These are phyloP conservation scores for Actinomortierella ambigua DNA, from an alignment of 371 early-diverging fungal genomes.

Conservation along the genomic window DNA sequence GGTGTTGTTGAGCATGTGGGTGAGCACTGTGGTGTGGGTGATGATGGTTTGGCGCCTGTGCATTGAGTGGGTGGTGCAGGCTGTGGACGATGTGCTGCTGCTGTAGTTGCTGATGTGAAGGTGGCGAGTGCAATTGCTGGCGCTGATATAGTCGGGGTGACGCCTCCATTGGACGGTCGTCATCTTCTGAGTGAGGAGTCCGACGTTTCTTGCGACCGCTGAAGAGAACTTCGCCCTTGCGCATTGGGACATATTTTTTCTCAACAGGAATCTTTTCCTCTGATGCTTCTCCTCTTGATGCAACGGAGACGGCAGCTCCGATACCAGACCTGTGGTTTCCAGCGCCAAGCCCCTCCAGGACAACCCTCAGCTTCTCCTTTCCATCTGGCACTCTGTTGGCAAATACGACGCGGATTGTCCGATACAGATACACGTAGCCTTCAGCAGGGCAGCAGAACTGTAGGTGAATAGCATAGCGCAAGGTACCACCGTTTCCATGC, in stretches of 20 bases:
- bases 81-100: no score
- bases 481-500: slow-evolving; percentile 27
- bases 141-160: no score
- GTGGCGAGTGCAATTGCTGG: no score
- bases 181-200: no score
- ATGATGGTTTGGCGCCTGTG: no score
- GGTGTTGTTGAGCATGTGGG: no score
- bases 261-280: slow-evolving; percentile 2
- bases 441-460: slow-evolving; percentile 67
- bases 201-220: slow-evolving; percentile 11
- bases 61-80: no score
- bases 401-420: slow-evolving; percentile 80
- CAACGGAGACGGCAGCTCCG: background rate
- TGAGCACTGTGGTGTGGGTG: no score
- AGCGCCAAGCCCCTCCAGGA: slow-evolving; percentile 65
- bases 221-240: slow-evolving; percentile 36
- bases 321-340: slow-evolving; percentile 6
- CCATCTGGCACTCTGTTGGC: slow-evolving; percentile 64
- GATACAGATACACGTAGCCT: slow-evolving; percentile 65
- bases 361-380: slow-evolving; percentile 65
- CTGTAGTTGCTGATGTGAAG: no score
- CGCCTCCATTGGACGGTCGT: no score
- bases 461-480: slow-evolving; percentile 81
- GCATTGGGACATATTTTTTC: slow-evolving; percentile 35
- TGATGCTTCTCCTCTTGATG: background rate